A percentile compares a stretch with the other conserved stretches of the same genome.
Conservation (phyloP, 257 asterid species). For the Przewalskia tangutica region DNA sequence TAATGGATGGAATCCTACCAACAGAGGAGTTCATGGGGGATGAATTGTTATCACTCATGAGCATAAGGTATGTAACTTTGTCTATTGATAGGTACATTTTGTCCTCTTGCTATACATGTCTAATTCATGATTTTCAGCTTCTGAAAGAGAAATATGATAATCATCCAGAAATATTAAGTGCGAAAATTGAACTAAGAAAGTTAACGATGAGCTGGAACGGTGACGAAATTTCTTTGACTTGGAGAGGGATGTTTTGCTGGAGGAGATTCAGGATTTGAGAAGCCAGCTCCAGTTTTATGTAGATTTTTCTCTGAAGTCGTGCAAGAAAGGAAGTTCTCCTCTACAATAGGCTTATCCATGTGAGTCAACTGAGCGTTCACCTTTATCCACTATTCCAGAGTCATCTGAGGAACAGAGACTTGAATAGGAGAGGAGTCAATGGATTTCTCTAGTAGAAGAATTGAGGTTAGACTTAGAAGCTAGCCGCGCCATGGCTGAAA, state of each 20-base stretch:
- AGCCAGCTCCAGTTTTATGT: conserved; percentile 66
- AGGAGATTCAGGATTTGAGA: conserved; percentile 83
- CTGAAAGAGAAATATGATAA: conserved; percentile 73
- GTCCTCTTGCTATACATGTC: conserved; percentile 11
- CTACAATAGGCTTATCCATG: conserved; percentile 54
- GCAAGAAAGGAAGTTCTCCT: conserved; percentile 45
- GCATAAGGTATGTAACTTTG: conserved; percentile 49
- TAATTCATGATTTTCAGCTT: conserved; percentile 45
- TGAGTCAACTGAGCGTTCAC: conserved; percentile 46
- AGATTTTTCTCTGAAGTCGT: conserved; percentile 51
- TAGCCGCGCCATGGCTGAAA: conserved; percentile 34
- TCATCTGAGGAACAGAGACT: conserved; percentile 45
- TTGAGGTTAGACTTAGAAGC: conserved; percentile 62
- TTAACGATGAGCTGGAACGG: conserved; percentile 71
- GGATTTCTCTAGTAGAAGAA: conserved; percentile 84
- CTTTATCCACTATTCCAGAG: conserved; percentile 34
- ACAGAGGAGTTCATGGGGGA: conserved; percentile 88
- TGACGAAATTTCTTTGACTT: conserved; percentile 84
- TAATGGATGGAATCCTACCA: conserved; percentile 85
- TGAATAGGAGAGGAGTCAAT: conserved; percentile 63
- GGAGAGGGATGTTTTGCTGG: conserved; percentile 87
- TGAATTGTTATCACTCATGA: conserved; percentile 59
- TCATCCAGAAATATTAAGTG: conserved; percentile 78
- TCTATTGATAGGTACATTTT: conserved; percentile 5
- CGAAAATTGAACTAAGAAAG: conserved; percentile 59